Conservation (phyloP, 1,284 basidiomycete genomes). For the Heterobasidion parviporum region DNA sequence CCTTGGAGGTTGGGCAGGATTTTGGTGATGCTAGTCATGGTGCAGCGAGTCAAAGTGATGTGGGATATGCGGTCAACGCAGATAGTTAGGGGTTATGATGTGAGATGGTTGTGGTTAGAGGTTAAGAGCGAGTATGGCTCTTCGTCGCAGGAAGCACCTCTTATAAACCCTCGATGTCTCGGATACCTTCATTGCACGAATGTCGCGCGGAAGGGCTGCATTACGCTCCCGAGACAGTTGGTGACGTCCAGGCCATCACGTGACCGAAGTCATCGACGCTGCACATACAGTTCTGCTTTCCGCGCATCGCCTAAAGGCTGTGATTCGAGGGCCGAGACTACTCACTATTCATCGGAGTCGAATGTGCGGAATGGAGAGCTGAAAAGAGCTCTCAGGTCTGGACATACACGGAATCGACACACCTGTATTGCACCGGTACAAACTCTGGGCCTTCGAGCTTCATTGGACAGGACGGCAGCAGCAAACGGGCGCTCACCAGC, state of each 20-base stretch:
- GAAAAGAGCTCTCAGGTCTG: too few relatives aligned
- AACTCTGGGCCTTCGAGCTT: too few relatives aligned
- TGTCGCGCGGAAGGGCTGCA: background rate
- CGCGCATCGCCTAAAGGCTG: too few relatives aligned
- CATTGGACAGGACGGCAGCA: too few relatives aligned
- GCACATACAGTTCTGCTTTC: too few relatives aligned
- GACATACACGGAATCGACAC: too few relatives aligned
- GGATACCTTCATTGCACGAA: background rate
- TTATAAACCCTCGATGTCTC: background rate
- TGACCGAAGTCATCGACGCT: background rate
- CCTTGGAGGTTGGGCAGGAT: constrained; percentile 5
- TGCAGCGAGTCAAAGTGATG: background rate
- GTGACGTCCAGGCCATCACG: background rate
- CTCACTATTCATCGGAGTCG: too few relatives aligned
- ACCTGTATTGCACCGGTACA: too few relatives aligned
- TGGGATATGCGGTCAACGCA: background rate
- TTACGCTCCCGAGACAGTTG: background rate
- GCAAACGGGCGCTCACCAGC: background rate
- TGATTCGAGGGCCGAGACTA: too few relatives aligned
- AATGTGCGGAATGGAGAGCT: too few relatives aligned
- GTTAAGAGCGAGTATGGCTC: background rate
- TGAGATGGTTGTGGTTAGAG: background rate
- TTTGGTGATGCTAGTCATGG: background rate
- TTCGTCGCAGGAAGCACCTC: background rate
- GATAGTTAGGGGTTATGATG: background rate